phyloP scores from a whole-genome alignment of 768 basidiomycete species.

The Kwoniella mangroviensis region DNA sequence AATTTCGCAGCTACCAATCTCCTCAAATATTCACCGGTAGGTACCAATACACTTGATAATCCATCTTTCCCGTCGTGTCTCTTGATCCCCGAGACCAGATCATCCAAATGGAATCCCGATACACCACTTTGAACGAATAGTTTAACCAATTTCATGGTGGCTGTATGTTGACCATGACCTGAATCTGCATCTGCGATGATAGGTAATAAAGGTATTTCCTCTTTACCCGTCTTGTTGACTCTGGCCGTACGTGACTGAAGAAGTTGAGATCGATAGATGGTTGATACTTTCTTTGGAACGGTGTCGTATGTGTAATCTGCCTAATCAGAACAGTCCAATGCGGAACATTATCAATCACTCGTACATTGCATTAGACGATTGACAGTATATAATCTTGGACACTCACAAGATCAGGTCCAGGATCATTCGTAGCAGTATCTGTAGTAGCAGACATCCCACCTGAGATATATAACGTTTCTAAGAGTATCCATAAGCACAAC shows the following conservation, averaged over 20 bases:
- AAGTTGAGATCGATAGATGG: conserved; percentile 87
- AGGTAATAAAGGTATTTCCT: conserved; percentile 64
- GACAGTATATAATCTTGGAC: conserved; percentile 67
- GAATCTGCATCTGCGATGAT: conserved; percentile 96
- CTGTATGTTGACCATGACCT: conserved; percentile 88
- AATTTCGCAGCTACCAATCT: conserved; percentile 84
- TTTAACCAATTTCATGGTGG: conserved; percentile 92
- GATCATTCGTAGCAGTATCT: conserved; percentile 12
- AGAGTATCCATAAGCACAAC: no score
- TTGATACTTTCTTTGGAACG: conserved; percentile 92
- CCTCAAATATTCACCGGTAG: conserved; percentile 81
- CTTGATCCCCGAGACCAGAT: conserved; percentile 87
- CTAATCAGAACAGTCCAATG: conserved; percentile 74
- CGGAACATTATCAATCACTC: no score
- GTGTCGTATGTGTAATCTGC: conserved; percentile 92
- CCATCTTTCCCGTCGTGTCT: conserved; percentile 78
- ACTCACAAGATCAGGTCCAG: conserved; percentile 24
- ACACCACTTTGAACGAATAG: conserved; percentile 96
- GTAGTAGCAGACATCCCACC: conserved; percentile 81
- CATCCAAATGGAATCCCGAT: conserved; percentile 88
- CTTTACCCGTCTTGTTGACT: conserved; percentile 22
- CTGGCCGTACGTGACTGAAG: conserved; percentile 71
- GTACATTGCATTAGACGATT: no score
- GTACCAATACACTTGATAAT: conserved; percentile 90
- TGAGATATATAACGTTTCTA: conserved; percentile 88